Percentiles rank a stretch among this genome's conserved stretches.
Evolutionary conservation across 345 rosid genomes (phyloP).

Genomic region (Gossypium bickii): DNA sequence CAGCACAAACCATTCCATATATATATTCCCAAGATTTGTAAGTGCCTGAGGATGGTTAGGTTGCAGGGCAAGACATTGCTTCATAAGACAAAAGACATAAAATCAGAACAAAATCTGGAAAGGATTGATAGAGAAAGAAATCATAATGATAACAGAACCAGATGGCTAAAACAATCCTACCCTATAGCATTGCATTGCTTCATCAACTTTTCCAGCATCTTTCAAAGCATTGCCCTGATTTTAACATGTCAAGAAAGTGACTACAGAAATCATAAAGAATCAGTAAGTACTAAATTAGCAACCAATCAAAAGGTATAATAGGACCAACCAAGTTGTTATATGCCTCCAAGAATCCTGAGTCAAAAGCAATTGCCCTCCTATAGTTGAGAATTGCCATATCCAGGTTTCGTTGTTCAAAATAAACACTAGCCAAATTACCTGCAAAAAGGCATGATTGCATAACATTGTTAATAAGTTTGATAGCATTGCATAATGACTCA

Average conservation of each 20-base stretch:
- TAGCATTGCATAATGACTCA: not conserved
- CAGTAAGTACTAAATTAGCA: not conserved
- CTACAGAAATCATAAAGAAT: not conserved
- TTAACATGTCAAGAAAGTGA: not conserved
- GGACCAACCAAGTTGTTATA: slow-evolving; percentile 85
- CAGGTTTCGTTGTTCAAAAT: slow-evolving; percentile 79
- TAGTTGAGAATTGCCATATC: slow-evolving; percentile 83
- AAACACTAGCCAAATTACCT: slow-evolving; percentile 87
- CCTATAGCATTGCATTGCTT: slow-evolving; percentile 85
- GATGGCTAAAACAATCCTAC: slow-evolving; percentile 35
- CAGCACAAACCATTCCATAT: slow-evolving; percentile 73
- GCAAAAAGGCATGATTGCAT: slow-evolving; percentile 13
- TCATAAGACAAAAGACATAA: slow-evolving; percentile 20
- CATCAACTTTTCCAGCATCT: slow-evolving; percentile 87
- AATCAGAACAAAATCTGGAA: slow-evolving; percentile 1
- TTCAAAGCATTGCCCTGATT: slow-evolving; percentile 91
- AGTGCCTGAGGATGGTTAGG: slow-evolving; percentile 95
- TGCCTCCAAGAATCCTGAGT: slow-evolving; percentile 89
- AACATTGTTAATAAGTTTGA: not conserved
- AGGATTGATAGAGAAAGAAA: slow-evolving; percentile 14
- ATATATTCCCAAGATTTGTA: slow-evolving; percentile 91
- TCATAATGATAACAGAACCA: not conserved
- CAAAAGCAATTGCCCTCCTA: slow-evolving; percentile 73
- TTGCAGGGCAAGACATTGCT: slow-evolving; percentile 91
- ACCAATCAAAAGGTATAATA: slow-evolving; percentile 3